A percentile compares a stretch with the other conserved stretches of the same genome.
phyloP scores from a whole-genome alignment of 2,329 filamentous ascomycete genomes.

The Tolypocladium capitatum region DNA sequence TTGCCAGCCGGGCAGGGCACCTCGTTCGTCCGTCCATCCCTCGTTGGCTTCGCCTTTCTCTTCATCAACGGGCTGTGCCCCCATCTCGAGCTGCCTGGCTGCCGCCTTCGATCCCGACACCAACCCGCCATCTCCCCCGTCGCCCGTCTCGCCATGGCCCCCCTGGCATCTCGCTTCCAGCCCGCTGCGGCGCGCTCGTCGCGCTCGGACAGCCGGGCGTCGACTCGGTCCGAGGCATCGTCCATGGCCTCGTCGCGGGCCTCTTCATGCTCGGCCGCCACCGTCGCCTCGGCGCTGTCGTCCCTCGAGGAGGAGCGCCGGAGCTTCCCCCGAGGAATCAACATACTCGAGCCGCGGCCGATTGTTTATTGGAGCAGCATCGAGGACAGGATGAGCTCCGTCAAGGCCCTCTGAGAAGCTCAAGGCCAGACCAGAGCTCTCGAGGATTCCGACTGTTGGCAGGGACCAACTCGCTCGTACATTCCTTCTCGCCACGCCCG shows the following conservation, averaged over 20 bases:
- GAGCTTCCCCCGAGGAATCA: constrained; percentile 38
- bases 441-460: neutral
- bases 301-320: constrained; percentile 44
- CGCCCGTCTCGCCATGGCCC: neutral
- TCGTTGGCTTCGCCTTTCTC: neutral
- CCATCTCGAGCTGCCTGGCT: no score
- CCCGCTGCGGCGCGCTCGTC: neutral
- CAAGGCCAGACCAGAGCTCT: neutral
- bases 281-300: constrained; percentile 25
- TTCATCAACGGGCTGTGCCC: neutral
- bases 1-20: neutral
- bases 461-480: neutral
- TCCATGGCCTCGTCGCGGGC: constrained; percentile 25
- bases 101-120: neutral
- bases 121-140: neutral
- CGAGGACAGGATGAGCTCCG: constrained; percentile 42
- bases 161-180: neutral
- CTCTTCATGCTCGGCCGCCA: constrained; percentile 27
- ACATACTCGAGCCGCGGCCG: constrained; percentile 47
- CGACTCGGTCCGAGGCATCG: constrained; percentile 32
- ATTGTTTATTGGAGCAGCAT: constrained; percentile 51
- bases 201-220: constrained; percentile 14
- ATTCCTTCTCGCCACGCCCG: neutral
- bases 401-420: neutral
- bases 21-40: neutral